Percentiles rank a stretch among this genome's conserved stretches.
These are phyloP conservation scores for Plasmodium gonderi DNA, from an alignment of 169 alveolate species.

Conservation along the genomic window DNA sequence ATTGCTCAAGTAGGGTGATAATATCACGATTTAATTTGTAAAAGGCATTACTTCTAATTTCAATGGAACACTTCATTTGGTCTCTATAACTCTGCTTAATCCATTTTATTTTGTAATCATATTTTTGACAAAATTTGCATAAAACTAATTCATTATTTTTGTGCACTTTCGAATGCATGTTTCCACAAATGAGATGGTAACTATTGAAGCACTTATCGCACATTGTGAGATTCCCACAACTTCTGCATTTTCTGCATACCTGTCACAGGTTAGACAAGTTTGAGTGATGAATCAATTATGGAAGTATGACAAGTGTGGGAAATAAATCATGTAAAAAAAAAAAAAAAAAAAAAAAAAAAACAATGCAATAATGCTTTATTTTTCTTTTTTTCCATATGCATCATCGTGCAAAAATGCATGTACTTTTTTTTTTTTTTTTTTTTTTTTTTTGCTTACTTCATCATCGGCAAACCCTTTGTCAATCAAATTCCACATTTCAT, in stretches of 20 bases:
- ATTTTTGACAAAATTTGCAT: constrained; percentile 55
- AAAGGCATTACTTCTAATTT: constrained; percentile 55
- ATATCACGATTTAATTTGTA: constrained; percentile 44
- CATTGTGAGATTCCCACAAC: constrained; percentile 61
- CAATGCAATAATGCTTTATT: too few species aligned
- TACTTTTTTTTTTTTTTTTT: not conserved
- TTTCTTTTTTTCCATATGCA: too few species aligned
- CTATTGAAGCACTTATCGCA: constrained; percentile 62
- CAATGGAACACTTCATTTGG: constrained; percentile 15
- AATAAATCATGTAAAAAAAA: too few species aligned
- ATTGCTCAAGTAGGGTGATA: constrained; percentile 17
- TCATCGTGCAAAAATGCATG: too few species aligned
- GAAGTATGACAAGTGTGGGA: too few species aligned
- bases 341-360: too few species aligned
- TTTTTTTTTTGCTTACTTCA: not conserved
- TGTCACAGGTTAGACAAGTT: not conserved
- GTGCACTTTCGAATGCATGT: constrained; percentile 37
- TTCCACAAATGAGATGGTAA: constrained; percentile 50
- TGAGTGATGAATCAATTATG: not conserved
- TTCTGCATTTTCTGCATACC: constrained; percentile 59
- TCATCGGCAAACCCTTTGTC: constrained; percentile 68
- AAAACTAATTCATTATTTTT: constrained; percentile 40
- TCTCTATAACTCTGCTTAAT: constrained; percentile 24
- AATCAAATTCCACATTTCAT: constrained; percentile 60
- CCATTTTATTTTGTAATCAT: constrained; percentile 50